Percentiles rank a stretch among this genome's conserved stretches.
Conservation (phyloP, 768 basidiomycete genomes). For the Trametes punicea region DNA sequence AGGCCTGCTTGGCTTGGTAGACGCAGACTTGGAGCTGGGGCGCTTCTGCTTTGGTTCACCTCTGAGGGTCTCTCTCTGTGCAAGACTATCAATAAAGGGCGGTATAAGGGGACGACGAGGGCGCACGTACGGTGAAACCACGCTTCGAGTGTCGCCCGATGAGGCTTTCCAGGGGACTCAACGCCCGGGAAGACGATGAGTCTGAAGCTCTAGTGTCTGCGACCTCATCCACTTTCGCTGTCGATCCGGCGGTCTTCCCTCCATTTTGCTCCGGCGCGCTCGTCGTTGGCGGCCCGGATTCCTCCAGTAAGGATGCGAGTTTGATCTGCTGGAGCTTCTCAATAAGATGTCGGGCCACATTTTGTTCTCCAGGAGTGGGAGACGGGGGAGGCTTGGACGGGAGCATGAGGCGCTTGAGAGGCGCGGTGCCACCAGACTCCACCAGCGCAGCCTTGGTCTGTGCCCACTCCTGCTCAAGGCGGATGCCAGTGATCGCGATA, state of each 20-base stretch:
- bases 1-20: too few species aligned
- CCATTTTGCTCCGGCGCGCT: too few species aligned
- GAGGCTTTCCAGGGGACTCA: background rate
- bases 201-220: background rate
- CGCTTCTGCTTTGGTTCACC: too few species aligned
- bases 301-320: too few species aligned
- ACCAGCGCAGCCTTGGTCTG: background rate
- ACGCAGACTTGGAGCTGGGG: too few species aligned
- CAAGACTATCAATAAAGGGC: too few species aligned
- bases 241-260: too few species aligned
- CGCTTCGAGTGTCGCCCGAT: background rate
- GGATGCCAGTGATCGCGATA: conserved; percentile 14
- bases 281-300: too few species aligned
- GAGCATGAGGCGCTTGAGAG: background rate
- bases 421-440: background rate
- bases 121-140: background rate
- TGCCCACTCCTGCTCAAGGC: conserved; percentile 12
- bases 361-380: background rate
- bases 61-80: too few species aligned
- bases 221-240: too few species aligned
- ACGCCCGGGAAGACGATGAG: background rate
- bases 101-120: too few species aligned
- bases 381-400: background rate
- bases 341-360: background rate
- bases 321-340: background rate